Conservation (phyloP, 805 yeast species). For the Nakazawaea anatomiae region DNA sequence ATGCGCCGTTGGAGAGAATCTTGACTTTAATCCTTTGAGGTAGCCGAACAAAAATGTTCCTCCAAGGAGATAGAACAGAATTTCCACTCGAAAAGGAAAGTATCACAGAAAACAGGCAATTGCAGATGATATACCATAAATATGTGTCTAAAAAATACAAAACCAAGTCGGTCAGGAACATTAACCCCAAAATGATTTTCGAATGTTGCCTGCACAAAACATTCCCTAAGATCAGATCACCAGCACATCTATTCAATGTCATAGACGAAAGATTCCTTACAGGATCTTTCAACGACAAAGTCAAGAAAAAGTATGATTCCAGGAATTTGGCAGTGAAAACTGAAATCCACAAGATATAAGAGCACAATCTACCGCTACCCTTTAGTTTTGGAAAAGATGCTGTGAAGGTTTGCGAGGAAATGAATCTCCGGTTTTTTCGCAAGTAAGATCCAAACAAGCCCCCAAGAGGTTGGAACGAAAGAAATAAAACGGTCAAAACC, state of each 20-base stretch:
- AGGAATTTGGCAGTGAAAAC: conserved; percentile 44
- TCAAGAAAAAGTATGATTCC: conserved; percentile 49
- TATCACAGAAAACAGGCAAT: conserved; percentile 41
- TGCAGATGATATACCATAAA: conserved; percentile 54
- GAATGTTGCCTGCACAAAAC: conserved; percentile 38
- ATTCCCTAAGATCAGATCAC: conserved; percentile 36
- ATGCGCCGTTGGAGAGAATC: conserved; percentile 36
- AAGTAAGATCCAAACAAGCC: conserved; percentile 22
- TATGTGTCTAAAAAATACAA: conserved; percentile 51
- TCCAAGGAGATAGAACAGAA: conserved; percentile 54
- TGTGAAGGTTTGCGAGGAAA: conserved; percentile 34
- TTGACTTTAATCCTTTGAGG: conserved; percentile 48
- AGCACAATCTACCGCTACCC: conserved; percentile 31
- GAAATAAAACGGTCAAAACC: conserved; percentile 33
- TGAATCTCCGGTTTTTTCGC: conserved; percentile 19
- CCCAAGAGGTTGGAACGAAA: conserved; percentile 33
- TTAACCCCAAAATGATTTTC: conserved; percentile 31
- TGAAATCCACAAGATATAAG: conserved; percentile 39
- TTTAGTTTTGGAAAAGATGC: conserved; percentile 35
- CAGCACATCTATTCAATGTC: conserved; percentile 36
- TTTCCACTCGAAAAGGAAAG: conserved; percentile 47
- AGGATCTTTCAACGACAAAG: conserved; percentile 48
- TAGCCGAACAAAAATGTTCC: conserved; percentile 44
- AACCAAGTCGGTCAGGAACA: conserved; percentile 39
- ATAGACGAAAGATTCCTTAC: conserved; percentile 40